phyloP scores from a whole-genome alignment of 2,329 filamentous ascomycete genomes.

The Dothistroma septosporum region DNA sequence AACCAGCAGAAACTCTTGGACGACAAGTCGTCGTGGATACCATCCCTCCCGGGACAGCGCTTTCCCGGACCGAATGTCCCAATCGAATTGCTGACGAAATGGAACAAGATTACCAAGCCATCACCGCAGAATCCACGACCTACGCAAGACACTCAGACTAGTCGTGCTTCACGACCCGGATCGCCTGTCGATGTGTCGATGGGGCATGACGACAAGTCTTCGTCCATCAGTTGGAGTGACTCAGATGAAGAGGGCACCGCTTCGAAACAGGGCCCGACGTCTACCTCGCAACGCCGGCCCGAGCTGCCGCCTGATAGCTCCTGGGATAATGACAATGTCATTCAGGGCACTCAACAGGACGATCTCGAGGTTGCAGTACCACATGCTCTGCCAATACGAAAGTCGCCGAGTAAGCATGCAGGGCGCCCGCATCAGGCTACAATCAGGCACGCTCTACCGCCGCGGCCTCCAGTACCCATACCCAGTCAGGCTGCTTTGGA shows the following conservation, averaged over 20 bases:
- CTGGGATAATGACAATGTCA: neutral
- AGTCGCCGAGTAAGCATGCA: neutral
- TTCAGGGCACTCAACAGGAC: neutral
- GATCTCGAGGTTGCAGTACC: slow-evolving; percentile 4
- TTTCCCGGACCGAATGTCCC: slow-evolving; percentile 41
- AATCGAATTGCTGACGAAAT: slow-evolving; percentile 31
- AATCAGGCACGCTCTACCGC: neutral
- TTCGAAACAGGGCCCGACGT: neutral
- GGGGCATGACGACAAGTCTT: neutral
- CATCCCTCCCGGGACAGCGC: slow-evolving; percentile 33
- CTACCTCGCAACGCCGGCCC: neutral
- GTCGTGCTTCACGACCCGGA: neutral
- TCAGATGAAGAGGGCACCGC: slow-evolving; percentile 1
- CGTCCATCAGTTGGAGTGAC: neutral
- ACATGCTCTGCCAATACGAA: slow-evolving; percentile 3
- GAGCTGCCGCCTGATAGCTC: slow-evolving; percentile 5
- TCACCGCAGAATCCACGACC: neutral
- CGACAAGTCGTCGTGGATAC: slow-evolving; percentile 39
- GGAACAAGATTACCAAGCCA: slow-evolving; percentile 18
- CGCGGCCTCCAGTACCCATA: neutral
- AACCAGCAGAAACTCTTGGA: slow-evolving; percentile 51
- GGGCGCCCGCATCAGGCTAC: neutral
- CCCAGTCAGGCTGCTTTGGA: neutral
- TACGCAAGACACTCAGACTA: neutral
- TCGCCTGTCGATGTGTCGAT: neutral